These are phyloP conservation scores for Colletotrichum godetiae DNA, from an alignment of 2,329 filamentous ascomycete genomes.

Conservation along the genomic window DNA sequence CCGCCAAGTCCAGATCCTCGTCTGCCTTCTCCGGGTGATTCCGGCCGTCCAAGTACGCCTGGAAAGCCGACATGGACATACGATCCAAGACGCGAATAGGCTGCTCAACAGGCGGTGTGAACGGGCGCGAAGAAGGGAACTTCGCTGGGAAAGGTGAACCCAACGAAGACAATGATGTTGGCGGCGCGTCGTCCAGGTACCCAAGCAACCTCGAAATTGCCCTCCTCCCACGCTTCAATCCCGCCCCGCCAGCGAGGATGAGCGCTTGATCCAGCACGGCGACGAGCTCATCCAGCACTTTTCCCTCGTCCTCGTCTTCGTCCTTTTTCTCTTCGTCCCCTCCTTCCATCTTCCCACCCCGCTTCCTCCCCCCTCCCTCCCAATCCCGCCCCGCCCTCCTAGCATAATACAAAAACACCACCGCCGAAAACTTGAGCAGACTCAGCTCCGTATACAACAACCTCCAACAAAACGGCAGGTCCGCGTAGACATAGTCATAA, in stretches of 20 bases:
- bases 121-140: conserved; percentile 43
- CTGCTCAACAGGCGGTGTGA: conserved; percentile 53
- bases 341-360: not conserved
- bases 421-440: conserved; percentile 66
- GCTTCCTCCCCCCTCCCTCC: not conserved
- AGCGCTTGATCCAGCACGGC: conserved; percentile 79
- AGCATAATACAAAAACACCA: conserved; percentile 7
- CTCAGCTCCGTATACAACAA: conserved; percentile 78
- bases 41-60: conserved; percentile 65
- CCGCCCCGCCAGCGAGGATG: conserved; percentile 77
- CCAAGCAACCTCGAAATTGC: conserved; percentile 58
- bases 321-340: not conserved
- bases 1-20: conserved; percentile 37
- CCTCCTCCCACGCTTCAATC: conserved; percentile 56
- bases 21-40: not conserved
- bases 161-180: too few relatives aligned
- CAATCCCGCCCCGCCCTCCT: not conserved
- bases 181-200: not conserved
- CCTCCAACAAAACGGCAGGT: conserved; percentile 76
- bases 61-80: conserved; percentile 69
- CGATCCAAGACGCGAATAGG: conserved; percentile 55
- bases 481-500: conserved; percentile 75
- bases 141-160: not conserved
- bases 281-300: conserved; percentile 67
- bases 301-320: conserved; percentile 27